These are phyloP conservation scores for Verticillium klebahnii DNA, from an alignment of 2,329 filamentous ascomycete genomes.

Conservation along the genomic window DNA sequence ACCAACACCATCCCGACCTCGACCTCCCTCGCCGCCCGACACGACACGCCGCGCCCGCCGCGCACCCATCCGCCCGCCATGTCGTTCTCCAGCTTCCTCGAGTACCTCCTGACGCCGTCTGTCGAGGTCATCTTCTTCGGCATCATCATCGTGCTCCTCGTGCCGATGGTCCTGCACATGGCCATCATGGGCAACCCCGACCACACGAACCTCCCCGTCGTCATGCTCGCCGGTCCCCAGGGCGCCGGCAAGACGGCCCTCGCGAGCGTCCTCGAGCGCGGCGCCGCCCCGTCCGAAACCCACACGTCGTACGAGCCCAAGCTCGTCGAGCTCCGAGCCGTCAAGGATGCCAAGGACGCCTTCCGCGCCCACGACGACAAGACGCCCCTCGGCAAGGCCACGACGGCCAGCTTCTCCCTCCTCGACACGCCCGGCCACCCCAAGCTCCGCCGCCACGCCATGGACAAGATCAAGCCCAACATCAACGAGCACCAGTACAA, in stretches of 20 bases:
- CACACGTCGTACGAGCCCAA: conserved; percentile 50
- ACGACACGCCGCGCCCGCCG: conserved; percentile 7
- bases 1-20: not conserved
- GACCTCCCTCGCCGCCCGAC: conserved; percentile 4
- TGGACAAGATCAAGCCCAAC: conserved; percentile 44
- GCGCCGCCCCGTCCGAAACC: conserved; percentile 36
- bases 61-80: conserved; percentile 22
- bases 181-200: conserved; percentile 64
- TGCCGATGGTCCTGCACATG: conserved; percentile 74
- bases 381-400: not conserved
- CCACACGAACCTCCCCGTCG: conserved; percentile 65
- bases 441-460: conserved; percentile 71
- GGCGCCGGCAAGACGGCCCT: conserved; percentile 86
- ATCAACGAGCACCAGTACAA: conserved; percentile 50
- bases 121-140: conserved; percentile 62
- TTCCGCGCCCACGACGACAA: conserved; percentile 40
- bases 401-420: conserved; percentile 30
- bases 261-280: conserved; percentile 66
- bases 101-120: conserved; percentile 56
- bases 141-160: conserved; percentile 62
- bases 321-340: conserved; percentile 51
- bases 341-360: conserved; percentile 37
- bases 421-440: conserved; percentile 93
- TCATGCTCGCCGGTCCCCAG: conserved; percentile 77
- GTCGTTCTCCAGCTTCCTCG: conserved; percentile 36